Percentiles rank a stretch among this genome's conserved stretches.
Conservation (phyloP, 176 grass and related monocot genomes). For the Miscanthus lutarioriparius region DNA sequence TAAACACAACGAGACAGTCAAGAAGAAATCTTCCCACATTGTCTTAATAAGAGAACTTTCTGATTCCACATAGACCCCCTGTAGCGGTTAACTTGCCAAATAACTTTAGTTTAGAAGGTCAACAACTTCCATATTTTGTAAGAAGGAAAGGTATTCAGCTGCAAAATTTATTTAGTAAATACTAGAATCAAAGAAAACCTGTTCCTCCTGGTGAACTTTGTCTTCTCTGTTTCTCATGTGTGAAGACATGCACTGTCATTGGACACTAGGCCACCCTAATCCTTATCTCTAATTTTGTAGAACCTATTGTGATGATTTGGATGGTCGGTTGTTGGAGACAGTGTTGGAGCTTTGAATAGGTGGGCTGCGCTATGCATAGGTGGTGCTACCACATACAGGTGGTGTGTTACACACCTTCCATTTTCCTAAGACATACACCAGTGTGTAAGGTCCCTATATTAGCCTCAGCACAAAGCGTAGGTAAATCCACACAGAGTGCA, state of each 20-base stretch:
- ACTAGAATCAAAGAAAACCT: constrained; percentile 3
- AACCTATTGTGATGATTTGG: constrained; percentile 43
- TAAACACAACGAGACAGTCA: not conserved
- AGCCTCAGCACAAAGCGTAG: too few species aligned
- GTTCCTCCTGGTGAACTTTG: not conserved
- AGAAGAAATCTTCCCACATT: not conserved
- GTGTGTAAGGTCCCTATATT: too few species aligned
- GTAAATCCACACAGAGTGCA: too few species aligned
- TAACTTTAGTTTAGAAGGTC: constrained; percentile 19
- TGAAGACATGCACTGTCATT: constrained; percentile 23
- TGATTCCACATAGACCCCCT: not conserved
- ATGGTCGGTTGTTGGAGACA: constrained; percentile 22
- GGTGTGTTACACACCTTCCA: constrained; percentile 9
- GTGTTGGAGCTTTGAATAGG: constrained; percentile 35
- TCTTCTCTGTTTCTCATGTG: constrained; percentile 20
- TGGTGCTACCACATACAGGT: too few species aligned
- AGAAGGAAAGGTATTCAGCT: not conserved
- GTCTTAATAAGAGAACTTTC: constrained; percentile 11
- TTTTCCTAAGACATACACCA: too few species aligned
- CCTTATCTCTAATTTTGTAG: constrained; percentile 41
- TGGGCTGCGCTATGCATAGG: constrained; percentile 6
- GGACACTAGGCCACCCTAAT: constrained; percentile 36
- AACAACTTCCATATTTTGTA: constrained; percentile 20
- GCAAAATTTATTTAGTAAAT: not conserved
- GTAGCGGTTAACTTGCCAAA: not conserved